Evolutionary conservation across 805 yeast genomes (phyloP), one percentile per base, ranked within the genome.

Genomic region (Lipomyces spencermartinsiae): DNA sequence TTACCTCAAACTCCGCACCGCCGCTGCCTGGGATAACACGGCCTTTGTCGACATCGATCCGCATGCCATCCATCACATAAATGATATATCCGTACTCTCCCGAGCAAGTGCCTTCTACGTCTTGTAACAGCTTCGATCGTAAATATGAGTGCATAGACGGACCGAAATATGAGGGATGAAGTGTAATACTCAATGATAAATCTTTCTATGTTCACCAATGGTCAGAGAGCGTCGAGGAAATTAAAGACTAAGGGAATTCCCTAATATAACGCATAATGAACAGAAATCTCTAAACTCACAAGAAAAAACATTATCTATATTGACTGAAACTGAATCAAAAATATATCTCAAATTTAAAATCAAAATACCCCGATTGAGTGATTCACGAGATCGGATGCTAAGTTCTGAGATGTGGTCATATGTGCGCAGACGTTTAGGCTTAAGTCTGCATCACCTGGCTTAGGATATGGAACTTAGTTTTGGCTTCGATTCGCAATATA

Each of bases 41-140:
- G 22, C 99, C 99, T 74, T 92, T 89, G 59, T 97, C 99, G 46
- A 95, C 96, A 76, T 95, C 98, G 66, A 95, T 92, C 73, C 89
- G 86, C 90, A 92, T 92, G 73, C 96, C 92, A 77, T 95, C 98
- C 77, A 95, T 83, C 57, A 95, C 99, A 80, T 98, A 94, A 66
- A 95, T 89, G 73, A 95, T 95, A 79, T 95, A 95, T 14, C 99
- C 99, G 82, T 95, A 95, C 79, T 95, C 97, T 75, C 99, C 99
- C 0, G 98, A 93, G 81, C 98, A 95, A 0, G 98, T 93, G 33
- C 99, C 99, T 81, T 95, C 99, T 56, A 95, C 99, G 77, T 95
- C 99, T 72, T 92, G 93, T 67, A 95, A 84, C 70, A 95, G 84
- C 79, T 94, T 93, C 76, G 93, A 91, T 77, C 96, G 88, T 73